A percentile compares a stretch with the other conserved stretches of the same genome.
phyloP scores from a whole-genome alignment of 805 yeast genomes.

The Hanseniaspora valbyensis region DNA sequence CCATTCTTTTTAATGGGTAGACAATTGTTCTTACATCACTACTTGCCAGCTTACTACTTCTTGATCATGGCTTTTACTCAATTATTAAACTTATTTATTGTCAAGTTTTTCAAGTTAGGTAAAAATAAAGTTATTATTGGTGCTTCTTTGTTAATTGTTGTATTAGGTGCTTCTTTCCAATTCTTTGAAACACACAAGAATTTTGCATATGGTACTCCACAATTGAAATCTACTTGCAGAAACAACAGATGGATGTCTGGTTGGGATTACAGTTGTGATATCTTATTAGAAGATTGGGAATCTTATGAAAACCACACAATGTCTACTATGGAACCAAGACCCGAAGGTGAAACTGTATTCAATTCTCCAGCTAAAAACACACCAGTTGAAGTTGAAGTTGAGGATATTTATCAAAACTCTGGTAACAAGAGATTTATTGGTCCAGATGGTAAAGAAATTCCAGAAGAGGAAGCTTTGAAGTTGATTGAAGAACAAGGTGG shows the following conservation, averaged over 20 bases:
- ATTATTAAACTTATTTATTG: conserved; percentile 42
- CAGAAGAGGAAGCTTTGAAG: conserved; percentile 27
- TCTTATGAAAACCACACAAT: conserved; percentile 21
- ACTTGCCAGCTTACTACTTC: conserved; percentile 84
- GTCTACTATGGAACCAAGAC: conserved; percentile 13
- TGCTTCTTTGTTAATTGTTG: conserved; percentile 36
- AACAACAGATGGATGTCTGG: conserved; percentile 45
- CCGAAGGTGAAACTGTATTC: conserved; percentile 15
- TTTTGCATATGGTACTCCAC: conserved; percentile 61
- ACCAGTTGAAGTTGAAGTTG: conserved; percentile 19
- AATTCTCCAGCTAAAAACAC: not conserved
- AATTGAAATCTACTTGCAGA: conserved; percentile 65
- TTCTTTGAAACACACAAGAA: conserved; percentile 59
- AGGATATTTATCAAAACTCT: conserved; percentile 22
- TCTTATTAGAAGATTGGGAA: conserved; percentile 33
- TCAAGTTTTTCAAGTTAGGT: conserved; percentile 23
- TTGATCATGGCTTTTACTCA: conserved; percentile 71
- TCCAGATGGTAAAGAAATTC: conserved; percentile 31
- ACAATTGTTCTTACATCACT: conserved; percentile 88
- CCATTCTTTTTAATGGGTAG: conserved; percentile 85
- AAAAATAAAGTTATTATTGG: conserved; percentile 32
- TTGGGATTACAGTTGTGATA: conserved; percentile 85
- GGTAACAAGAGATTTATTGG: conserved; percentile 30
- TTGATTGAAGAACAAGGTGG: conserved; percentile 25
- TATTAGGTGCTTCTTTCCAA: conserved; percentile 40